phyloP scores from a whole-genome alignment of 2,329 filamentous ascomycete species.

The Pezicula neosporulosa region DNA sequence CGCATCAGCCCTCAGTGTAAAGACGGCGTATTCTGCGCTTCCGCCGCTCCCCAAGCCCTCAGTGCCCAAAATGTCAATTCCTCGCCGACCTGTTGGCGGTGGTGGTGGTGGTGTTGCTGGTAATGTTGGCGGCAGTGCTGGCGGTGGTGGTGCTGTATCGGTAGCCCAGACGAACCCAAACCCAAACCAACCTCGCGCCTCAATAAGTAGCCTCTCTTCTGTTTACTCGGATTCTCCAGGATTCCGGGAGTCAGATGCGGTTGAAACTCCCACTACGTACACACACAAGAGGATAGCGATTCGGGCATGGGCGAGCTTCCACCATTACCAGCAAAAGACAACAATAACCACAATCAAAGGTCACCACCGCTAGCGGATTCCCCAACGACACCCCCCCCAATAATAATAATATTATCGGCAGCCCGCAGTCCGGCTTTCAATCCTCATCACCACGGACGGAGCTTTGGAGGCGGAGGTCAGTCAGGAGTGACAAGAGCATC shows the following conservation, averaged over 20 bases:
- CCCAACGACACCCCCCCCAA: slow-evolving; percentile 4
- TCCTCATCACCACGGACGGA: slow-evolving; percentile 19
- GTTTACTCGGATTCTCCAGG: slow-evolving; percentile 23
- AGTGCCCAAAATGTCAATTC: slow-evolving; percentile 15
- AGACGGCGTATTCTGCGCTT: slow-evolving; percentile 13
- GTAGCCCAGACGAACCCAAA: not conserved
- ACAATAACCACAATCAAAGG: slow-evolving; percentile 2
- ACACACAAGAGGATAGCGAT: not conserved
- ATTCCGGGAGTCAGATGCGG: not conserved
- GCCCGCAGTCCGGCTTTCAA: slow-evolving; percentile 14
- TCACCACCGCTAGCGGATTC: not conserved
- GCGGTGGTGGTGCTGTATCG: too few relatives aligned
- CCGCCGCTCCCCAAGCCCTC: slow-evolving; percentile 17
- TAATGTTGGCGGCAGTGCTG: too few relatives aligned
- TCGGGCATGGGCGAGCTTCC: slow-evolving; percentile 3
- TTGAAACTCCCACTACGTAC: not conserved
- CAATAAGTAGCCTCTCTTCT: slow-evolving; percentile 19
- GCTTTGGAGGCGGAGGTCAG: slow-evolving; percentile 26
- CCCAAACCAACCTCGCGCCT: slow-evolving; percentile 6
- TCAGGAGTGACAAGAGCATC: slow-evolving; percentile 21
- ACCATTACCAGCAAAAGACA: slow-evolving; percentile 20
- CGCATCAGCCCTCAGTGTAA: slow-evolving; percentile 4
- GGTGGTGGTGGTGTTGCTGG: not conserved
- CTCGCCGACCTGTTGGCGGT: slow-evolving; percentile 22
- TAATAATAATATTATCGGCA: slow-evolving; percentile 11